Evolutionary conservation across 2,329 filamentous ascomycete genomes (phyloP).

Genomic region (Exophiala sp.): DNA sequence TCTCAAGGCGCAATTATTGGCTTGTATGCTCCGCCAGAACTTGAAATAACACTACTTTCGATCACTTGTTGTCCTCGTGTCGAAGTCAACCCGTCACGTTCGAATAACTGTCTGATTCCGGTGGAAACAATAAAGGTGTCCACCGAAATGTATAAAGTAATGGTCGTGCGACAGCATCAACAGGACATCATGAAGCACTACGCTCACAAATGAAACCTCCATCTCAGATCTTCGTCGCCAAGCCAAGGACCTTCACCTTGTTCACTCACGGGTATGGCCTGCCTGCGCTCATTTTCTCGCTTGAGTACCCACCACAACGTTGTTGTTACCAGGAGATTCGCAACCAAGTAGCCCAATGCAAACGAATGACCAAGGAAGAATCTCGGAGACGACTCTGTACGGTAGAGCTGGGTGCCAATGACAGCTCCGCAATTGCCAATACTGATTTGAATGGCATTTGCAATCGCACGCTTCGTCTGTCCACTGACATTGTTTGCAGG

Average conservation of each 20-base stretch:
- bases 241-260: slow-evolving; percentile 28
- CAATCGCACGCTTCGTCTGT: slow-evolving; percentile 66
- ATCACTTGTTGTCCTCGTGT: too few species aligned
- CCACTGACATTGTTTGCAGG: slow-evolving; percentile 69
- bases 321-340: slow-evolving; percentile 54
- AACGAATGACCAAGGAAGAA: slow-evolving; percentile 66
- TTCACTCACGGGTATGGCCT: slow-evolving; percentile 23
- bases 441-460: slow-evolving; percentile 68
- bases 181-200: too few species aligned
- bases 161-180: too few species aligned
- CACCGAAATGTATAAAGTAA: too few species aligned
- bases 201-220: slow-evolving; percentile 20
- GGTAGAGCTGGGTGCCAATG: slow-evolving; percentile 67
- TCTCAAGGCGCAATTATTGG: too few species aligned
- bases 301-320: slow-evolving; percentile 54
- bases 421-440: slow-evolving; percentile 61
- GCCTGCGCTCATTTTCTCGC: slow-evolving; percentile 52
- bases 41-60: too few species aligned
- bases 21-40: too few species aligned
- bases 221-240: slow-evolving; percentile 32
- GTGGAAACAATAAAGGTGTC: too few species aligned
- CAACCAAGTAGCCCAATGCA: slow-evolving; percentile 61
- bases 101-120: too few species aligned
- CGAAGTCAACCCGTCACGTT: too few species aligned
- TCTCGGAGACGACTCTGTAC: slow-evolving; percentile 57